These are phyloP conservation scores for Diaporthe citriasiana DNA, from an alignment of 2,329 filamentous ascomycete genomes.

Conservation along the genomic window DNA sequence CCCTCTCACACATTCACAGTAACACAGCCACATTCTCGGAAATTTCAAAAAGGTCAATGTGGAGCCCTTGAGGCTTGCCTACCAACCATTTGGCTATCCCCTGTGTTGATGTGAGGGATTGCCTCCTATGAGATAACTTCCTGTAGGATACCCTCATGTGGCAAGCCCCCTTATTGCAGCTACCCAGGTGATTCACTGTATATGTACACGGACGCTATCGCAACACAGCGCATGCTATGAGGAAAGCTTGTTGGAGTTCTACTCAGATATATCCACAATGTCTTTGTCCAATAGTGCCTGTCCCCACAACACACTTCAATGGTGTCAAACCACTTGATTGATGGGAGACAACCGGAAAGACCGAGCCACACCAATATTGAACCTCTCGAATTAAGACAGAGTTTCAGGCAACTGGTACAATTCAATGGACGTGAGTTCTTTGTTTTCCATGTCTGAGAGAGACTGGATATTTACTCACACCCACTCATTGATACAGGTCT, in stretches of 20 bases:
- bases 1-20: too few relatives aligned
- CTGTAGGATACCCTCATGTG: not conserved
- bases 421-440: not conserved
- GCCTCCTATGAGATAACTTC: not conserved
- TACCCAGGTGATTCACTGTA: too few relatives aligned
- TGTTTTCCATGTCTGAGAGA: not conserved
- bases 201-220: too few relatives aligned
- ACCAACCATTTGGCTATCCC: not conserved
- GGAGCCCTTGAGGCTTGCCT: not conserved
- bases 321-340: not conserved
- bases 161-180: too few relatives aligned
- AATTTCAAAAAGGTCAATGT: not conserved
- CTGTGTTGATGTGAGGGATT: not conserved
- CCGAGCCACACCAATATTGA: not conserved
- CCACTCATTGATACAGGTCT: not conserved
- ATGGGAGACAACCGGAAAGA: not conserved
- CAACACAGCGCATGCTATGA: too few relatives aligned
- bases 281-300: too few relatives aligned
- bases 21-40: not conserved
- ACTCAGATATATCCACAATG: too few relatives aligned
- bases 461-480: not conserved
- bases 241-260: too few relatives aligned
- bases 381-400: not conserved
- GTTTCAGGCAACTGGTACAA: not conserved
- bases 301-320: not conserved